phyloP scores from a whole-genome alignment of 73 alveolate species.

The Paramecium pentaurelia region DNA sequence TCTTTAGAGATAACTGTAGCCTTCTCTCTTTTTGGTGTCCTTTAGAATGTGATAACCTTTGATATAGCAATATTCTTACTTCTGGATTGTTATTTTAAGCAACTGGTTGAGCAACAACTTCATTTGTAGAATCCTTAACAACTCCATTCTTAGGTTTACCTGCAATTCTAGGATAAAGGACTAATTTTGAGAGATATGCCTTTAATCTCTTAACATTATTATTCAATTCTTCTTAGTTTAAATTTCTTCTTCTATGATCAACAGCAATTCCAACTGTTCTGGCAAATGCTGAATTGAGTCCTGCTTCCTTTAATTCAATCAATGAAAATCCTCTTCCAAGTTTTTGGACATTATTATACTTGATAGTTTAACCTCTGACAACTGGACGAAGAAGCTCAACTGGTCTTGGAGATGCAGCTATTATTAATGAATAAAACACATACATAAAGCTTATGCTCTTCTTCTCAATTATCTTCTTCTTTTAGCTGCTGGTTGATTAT shows the following conservation, averaged over 20 bases:
- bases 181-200: constrained; percentile 88
- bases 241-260: constrained; percentile 98
- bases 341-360: constrained; percentile 72
- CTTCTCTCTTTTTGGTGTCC: constrained; percentile 26
- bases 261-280: constrained; percentile 96
- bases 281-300: constrained; percentile 89
- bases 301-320: constrained; percentile 92
- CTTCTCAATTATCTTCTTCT: constrained; percentile 74
- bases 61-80: not conserved
- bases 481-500: constrained; percentile 94
- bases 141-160: constrained; percentile 92
- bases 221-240: constrained; percentile 83
- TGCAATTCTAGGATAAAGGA: constrained; percentile 93
- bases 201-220: constrained; percentile 91
- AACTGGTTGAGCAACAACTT: not conserved
- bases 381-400: constrained; percentile 88
- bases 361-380: constrained; percentile 88
- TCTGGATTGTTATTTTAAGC: constrained; percentile 34
- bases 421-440: constrained; percentile 48
- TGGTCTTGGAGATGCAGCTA: constrained; percentile 73
- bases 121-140: constrained; percentile 64
- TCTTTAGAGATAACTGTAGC: constrained; percentile 23
- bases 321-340: constrained; percentile 97
- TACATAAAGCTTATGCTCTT: constrained; percentile 71
- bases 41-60: constrained; percentile 32